Conservation (phyloP, 805 yeast genomes). For the Wickerhamomyces canadensis region DNA sequence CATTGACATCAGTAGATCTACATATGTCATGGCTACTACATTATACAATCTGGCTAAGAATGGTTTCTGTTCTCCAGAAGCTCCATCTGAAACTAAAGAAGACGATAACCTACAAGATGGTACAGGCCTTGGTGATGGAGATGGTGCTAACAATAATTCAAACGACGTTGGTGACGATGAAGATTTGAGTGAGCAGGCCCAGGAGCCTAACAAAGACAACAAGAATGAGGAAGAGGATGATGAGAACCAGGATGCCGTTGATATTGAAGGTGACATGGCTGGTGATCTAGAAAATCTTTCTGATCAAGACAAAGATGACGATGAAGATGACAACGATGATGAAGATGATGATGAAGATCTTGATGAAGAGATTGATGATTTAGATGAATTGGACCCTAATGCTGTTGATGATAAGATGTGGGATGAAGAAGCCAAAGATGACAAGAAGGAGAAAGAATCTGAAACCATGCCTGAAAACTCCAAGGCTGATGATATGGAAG, state of each 20-base stretch:
- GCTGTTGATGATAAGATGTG: constrained; percentile 97
- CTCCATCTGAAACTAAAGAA: constrained; percentile 54
- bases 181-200: constrained; percentile 68
- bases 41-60: constrained; percentile 60
- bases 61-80: constrained; percentile 92
- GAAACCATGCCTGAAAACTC: constrained; percentile 61
- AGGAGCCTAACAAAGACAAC: constrained; percentile 67
- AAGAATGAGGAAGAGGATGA: constrained; percentile 60
- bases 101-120: constrained; percentile 76
- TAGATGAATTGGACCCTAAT: constrained; percentile 88
- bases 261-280: constrained; percentile 95
- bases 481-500: constrained; percentile 39
- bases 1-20: constrained; percentile 49
- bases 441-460: constrained; percentile 75
- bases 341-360: constrained; percentile 64
- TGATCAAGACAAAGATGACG: constrained; percentile 55
- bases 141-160: constrained; percentile 75
- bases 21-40: constrained; percentile 50
- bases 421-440: constrained; percentile 84
- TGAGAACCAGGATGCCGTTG: constrained; percentile 85
- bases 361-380: constrained; percentile 85
- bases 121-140: constrained; percentile 90
- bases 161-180: constrained; percentile 90
- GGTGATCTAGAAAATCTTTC: constrained; percentile 83
- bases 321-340: constrained; percentile 44